Conservation (phyloP, 1,284 basidiomycete genomes). For the Polyporus tsugae region DNA sequence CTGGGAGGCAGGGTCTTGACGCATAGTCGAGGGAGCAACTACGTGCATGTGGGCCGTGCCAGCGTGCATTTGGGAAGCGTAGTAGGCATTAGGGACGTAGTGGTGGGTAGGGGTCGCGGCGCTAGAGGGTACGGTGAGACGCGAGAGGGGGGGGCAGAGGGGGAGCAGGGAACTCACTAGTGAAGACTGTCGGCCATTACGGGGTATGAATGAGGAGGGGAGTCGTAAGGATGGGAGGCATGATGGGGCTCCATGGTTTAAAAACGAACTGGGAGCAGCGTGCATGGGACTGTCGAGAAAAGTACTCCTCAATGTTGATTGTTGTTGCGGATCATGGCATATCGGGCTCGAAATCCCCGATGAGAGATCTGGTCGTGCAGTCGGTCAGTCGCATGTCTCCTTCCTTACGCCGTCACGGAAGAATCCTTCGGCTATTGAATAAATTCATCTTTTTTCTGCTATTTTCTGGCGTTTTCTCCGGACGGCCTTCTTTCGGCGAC, state of each 20-base stretch:
- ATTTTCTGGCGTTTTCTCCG: constrained; percentile 24
- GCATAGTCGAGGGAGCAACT: constrained; percentile 47
- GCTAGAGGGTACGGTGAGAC: constrained; percentile 40
- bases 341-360: constrained; percentile 40
- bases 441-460: constrained; percentile 27
- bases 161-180: constrained; percentile 55
- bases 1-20: constrained; percentile 57
- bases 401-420: constrained; percentile 30
- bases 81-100: constrained; percentile 56
- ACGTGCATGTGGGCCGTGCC: constrained; percentile 51
- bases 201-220: constrained; percentile 45
- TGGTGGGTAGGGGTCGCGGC: constrained; percentile 34
- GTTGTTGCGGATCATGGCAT: constrained; percentile 44
- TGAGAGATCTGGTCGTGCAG: constrained; percentile 34
- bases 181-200: constrained; percentile 66
- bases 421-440: constrained; percentile 34
- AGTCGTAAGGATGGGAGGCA: constrained; percentile 35
- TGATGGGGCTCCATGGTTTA: constrained; percentile 39
- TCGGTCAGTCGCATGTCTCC: constrained; percentile 29
- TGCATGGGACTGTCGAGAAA: constrained; percentile 31
- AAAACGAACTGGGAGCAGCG: constrained; percentile 36
- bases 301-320: constrained; percentile 36
- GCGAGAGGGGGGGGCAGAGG: background rate
- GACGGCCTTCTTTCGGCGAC: constrained; percentile 27
- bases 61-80: constrained; percentile 52